Base-by-base conservation (phyloP, 768 basidiomycete species). In the Kwoniella pini region DNA sequence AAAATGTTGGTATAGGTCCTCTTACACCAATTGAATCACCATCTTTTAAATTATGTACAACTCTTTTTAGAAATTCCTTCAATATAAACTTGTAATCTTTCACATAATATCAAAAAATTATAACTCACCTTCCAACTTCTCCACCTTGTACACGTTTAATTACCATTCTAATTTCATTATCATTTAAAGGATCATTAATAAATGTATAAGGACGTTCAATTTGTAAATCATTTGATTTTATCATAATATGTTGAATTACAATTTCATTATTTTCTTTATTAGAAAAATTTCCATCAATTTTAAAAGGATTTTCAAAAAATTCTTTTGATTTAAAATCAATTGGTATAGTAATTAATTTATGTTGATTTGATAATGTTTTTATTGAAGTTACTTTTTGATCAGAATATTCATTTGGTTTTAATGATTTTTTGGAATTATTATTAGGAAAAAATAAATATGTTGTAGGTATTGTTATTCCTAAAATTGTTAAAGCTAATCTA, bases 61-160 rank as follows among this genome's bases (percentile, higher is more conserved):
- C 45, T 15, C 54, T n/a, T n/a, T n/a, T n/a, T n/a, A n/a, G n/a
- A n/a, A n/a, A n/a, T n/a, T n/a, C n/a, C n/a, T n/a, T n/a, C n/a
- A n/a, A n/a, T n/a, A n/a, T n/a, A n/a, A n/a, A n/a, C n/a, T n/a
- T n/a, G n/a, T n/a, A n/a, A n/a, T n/a, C n/a, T n/a, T n/a, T n/a
- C n/a, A n/a, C n/a, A n/a, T n/a, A n/a, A n/a, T n/a, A n/a, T n/a
- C n/a, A n/a, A n/a, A n/a, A n/a, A n/a, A n/a, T n/a, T n/a, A n/a
- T n/a, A n/a, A 68, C 76, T 57, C 60, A 77, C 76, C 76, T 50
- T n/a, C 77, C 77, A 6, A 78, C 77, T 57, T 78, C 77, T n/a
- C 77, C 77, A 19, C 75, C 75, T 46, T 57, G 38, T 2, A 76
- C 73, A 6, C 73, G 55, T 63, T 78, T 78, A 6, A 78, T 72